Evolutionary conservation across 495 filamentous ascomycete species (phyloP), one percentile per base, ranked within the genome.

Genomic region (Hyaloscypha variabilis): DNA sequence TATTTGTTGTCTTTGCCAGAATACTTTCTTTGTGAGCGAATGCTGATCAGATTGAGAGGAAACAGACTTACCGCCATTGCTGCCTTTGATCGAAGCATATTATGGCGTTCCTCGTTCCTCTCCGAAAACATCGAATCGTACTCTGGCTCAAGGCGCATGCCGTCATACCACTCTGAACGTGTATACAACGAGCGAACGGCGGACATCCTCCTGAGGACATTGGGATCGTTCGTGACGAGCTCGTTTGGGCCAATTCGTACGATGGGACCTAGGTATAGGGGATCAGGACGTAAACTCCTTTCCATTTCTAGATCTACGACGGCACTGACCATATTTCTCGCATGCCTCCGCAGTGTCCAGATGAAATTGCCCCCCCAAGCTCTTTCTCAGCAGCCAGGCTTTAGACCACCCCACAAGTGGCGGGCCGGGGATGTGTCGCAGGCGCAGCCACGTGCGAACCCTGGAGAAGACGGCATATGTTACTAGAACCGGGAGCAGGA

Each of bases 161-260:
- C 23, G 50, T 75, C 70, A 60, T 72, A 78, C 71, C 75, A 78
- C 2, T 67, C 58, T 3, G 71, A 55, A 25, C 66, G 66, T 39
- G 55, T 73, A 64, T 77, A 78, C 8, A 50, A 58, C 11, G 77
- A 79, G 21, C 77, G 66, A n/a, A 73, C 71, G 17, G 73, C 76
- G 2, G 68, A 68, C 54, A 80, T 76, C 24, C 67, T 68, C 19
- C 73, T 70, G 10, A 71, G 53, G 1, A 73, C 65, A 2, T 76
- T 75, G 10, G 77, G 76, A 60, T 81, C 78, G 31, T 71, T 71
- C 21, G 72, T 76, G 51, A 83, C 51, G 55, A 83, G 64, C 53
- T 76, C 65, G 49, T 79, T 78, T 14, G 80, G 79, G 11, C 77
- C 79, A 55, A 81, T 77, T 21, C 80, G 72, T 3, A 74, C 78